Evolutionary conservation across 805 yeast species (phyloP).

Genomic region (Lachancea nothofagi): DNA sequence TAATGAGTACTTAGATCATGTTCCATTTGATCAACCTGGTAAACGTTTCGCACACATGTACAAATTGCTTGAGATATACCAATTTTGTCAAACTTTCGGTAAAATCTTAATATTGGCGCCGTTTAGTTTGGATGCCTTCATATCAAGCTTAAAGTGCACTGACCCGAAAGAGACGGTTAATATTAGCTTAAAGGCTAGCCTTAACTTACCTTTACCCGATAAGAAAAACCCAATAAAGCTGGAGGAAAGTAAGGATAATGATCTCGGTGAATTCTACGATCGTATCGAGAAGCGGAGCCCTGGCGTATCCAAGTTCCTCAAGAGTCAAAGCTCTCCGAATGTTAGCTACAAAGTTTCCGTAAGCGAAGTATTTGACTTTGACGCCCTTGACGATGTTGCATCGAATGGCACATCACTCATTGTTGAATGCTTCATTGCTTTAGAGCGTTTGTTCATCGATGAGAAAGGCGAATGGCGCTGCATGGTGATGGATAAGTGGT

Average conservation of each 20-base stretch:
- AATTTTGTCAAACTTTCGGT: constrained; percentile 29
- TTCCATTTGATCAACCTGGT: constrained; percentile 10
- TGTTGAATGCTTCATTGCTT: constrained; percentile 26
- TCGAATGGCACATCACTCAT: constrained; percentile 24
- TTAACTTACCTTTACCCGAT: neutral
- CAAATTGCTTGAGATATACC: constrained; percentile 27
- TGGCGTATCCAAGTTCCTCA: constrained; percentile 17
- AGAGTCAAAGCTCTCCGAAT: constrained; percentile 9
- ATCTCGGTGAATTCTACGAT: neutral
- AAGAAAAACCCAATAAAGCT: neutral
- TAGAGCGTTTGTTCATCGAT: constrained; percentile 29
- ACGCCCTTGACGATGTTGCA: constrained; percentile 22
- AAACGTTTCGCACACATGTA: constrained; percentile 17
- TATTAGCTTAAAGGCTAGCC: neutral
- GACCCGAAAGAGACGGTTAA: constrained; percentile 17
- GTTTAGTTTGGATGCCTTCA: constrained; percentile 29
- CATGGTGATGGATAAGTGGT: constrained; percentile 30
- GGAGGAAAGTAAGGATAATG: neutral
- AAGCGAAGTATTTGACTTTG: constrained; percentile 1
- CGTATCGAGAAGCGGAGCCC: neutral
- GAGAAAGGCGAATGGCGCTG: constrained; percentile 32
- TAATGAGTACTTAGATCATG: constrained; percentile 21
- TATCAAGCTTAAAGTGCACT: constrained; percentile 28
- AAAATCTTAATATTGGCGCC: constrained; percentile 21
- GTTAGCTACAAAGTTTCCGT: constrained; percentile 16